These are phyloP conservation scores for Angomonas deanei DNA, from an alignment of 208 protist species.

Conservation along the genomic window DNA sequence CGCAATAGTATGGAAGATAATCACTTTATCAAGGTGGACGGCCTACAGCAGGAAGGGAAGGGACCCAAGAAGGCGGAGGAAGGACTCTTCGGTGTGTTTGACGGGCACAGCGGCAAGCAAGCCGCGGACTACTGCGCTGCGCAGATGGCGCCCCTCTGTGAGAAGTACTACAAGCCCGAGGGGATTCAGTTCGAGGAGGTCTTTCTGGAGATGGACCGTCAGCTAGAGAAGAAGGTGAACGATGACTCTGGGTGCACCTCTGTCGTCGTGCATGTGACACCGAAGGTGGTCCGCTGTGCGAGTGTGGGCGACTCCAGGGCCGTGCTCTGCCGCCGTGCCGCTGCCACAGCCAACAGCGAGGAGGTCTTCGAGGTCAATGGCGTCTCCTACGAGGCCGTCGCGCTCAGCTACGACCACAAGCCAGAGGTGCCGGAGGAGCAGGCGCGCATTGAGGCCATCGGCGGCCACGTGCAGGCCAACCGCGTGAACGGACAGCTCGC, in stretches of 20 bases:
- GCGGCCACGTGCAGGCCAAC: slow-evolving; percentile 85
- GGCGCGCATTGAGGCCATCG: slow-evolving; percentile 79
- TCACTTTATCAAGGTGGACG: slow-evolving; percentile 60
- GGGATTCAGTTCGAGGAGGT: slow-evolving; percentile 54
- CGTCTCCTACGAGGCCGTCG: slow-evolving; percentile 49
- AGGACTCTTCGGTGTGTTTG: slow-evolving; percentile 82
- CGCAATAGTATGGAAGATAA: slow-evolving; percentile 88
- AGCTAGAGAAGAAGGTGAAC: slow-evolving; percentile 32
- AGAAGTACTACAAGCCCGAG: slow-evolving; percentile 19
- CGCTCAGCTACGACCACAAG: slow-evolving; percentile 91
- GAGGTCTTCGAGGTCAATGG: background rate
- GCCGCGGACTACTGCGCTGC: slow-evolving; percentile 36
- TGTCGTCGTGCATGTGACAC: slow-evolving; percentile 61
- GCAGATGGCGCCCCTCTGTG: slow-evolving; percentile 27
- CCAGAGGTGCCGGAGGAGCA: slow-evolving; percentile 63
- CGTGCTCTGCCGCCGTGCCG: slow-evolving; percentile 59
- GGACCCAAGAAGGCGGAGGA: slow-evolving; percentile 29
- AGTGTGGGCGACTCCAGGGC: slow-evolving; percentile 91
- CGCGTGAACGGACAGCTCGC: slow-evolving; percentile 93
- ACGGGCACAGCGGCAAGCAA: slow-evolving; percentile 73
- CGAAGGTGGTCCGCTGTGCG: slow-evolving; percentile 71
- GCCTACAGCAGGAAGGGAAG: slow-evolving; percentile 14
- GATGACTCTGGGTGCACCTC: slow-evolving; percentile 77
- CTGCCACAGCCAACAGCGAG: background rate
- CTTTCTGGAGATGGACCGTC: slow-evolving; percentile 66